These are phyloP conservation scores for Penicillium sclerotiorum DNA, from an alignment of 2,329 filamentous ascomycete species.

Conservation along the genomic window DNA sequence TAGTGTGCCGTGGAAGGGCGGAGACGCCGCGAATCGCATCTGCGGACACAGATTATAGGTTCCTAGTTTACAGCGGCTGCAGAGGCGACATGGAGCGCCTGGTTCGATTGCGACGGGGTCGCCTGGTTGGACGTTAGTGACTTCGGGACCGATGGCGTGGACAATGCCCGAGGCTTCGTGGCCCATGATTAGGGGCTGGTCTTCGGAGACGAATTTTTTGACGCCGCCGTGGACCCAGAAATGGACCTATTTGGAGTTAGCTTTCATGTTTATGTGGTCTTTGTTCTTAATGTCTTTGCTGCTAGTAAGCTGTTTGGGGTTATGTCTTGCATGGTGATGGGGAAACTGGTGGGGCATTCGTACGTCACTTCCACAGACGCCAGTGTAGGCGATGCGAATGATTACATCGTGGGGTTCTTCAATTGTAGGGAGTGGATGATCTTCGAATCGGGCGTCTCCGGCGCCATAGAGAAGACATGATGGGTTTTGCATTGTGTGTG, in stretches of 20 bases:
- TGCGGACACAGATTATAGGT: slow-evolving; percentile 45
- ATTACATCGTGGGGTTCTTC: slow-evolving; percentile 44
- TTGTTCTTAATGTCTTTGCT: not conserved
- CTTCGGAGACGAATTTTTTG: slow-evolving; percentile 30
- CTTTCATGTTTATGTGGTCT: not conserved
- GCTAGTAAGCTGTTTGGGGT: too few species aligned
- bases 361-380: slow-evolving; percentile 49
- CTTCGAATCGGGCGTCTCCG: slow-evolving; percentile 40
- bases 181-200: slow-evolving; percentile 34
- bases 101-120: slow-evolving; percentile 44
- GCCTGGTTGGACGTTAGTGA: slow-evolving; percentile 30
- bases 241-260: slow-evolving; percentile 32
- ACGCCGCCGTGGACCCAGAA: slow-evolving; percentile 46
- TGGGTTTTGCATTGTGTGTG: slow-evolving; percentile 36
- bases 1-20: slow-evolving; percentile 44
- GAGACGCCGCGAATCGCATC: slow-evolving; percentile 46
- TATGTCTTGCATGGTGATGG: not conserved
- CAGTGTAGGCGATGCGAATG: slow-evolving; percentile 48
- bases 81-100: slow-evolving; percentile 39
- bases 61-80: slow-evolving; percentile 41
- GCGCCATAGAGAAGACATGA: slow-evolving; percentile 47
- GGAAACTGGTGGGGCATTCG: slow-evolving; percentile 4
- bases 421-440: slow-evolving; percentile 41
- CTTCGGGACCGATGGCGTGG: slow-evolving; percentile 30
- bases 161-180: slow-evolving; percentile 41